Evolutionary conservation across 805 yeast species (phyloP), one percentile per base, ranked within the genome.

Genomic region (Blastobotrys americana): DNA sequence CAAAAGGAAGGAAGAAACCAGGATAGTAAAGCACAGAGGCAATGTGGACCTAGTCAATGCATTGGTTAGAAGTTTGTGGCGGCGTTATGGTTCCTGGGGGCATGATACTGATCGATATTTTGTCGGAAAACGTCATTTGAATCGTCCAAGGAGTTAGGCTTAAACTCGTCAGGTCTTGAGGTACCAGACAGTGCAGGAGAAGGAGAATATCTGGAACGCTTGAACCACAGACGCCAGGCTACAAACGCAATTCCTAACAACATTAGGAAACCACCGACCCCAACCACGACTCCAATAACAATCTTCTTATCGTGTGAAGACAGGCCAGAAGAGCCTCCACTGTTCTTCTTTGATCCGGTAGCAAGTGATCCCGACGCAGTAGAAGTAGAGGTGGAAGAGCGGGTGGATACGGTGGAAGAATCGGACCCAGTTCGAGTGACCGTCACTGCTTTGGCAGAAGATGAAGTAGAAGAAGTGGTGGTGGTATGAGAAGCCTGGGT

Each of bases 231-330:
- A 28, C 55, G 35, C 42, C 41, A 54, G 23, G 31, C 49, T 10
- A 55, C 53, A 41, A 55, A 53, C 4, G 60, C 63, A n/a, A 65
- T 62, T 4, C 62, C 68, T 3, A 68, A 69, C 34, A 69, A 45
- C 2, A 70, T 61, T n/a, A 79, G 58, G 0, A 89, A 84, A 0
- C 80, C 78, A 42, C 85, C 85, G 10, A 83, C 73, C 44, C 88
- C 88, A 4, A 82, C 81, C 22, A 77, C 81, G 47, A 80, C 79
- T 34, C 88, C 88, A 42, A 80, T 72, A 19, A 82, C 76, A 28
- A 81, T 72, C 45, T 72, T 73, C 44, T 74, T 69, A 47, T 73
- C 63, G 41, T 73, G 71, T 13, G 67, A 55, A 1, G 80, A 69
- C 5, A 79, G 62, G 0, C 82, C 82, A 25, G 10, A 8, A 13